A percentile compares a stretch with the other conserved stretches of the same genome.
phyloP scores from a whole-genome alignment of 768 basidiomycete species.

The Auriscalpium orientale region DNA sequence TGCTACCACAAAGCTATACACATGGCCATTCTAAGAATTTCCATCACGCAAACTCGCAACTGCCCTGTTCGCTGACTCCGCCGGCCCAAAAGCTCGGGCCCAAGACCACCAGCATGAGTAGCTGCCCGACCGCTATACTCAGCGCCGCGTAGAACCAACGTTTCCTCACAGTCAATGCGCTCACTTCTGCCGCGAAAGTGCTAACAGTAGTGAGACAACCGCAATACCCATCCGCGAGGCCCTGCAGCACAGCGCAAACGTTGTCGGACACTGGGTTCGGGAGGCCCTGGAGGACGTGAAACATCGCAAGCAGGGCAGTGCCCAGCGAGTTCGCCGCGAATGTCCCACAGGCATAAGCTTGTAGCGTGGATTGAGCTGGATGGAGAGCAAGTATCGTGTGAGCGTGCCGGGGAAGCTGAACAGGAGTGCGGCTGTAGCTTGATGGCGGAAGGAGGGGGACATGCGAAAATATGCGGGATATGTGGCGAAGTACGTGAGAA shows the following conservation, averaged over 20 bases:
- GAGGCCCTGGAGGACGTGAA: slow-evolving; percentile 63
- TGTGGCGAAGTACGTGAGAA: slow-evolving; percentile 66
- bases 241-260: slow-evolving; percentile 71
- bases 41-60: slow-evolving; percentile 39
- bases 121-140: slow-evolving; percentile 44
- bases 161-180: slow-evolving; percentile 45
- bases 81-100: slow-evolving; percentile 58
- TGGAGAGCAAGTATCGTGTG: slow-evolving; percentile 72
- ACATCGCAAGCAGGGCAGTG: slow-evolving; percentile 73
- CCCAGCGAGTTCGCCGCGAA: slow-evolving; percentile 68
- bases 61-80: slow-evolving; percentile 34
- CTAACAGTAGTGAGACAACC: slow-evolving; percentile 92
- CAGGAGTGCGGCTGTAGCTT: slow-evolving; percentile 80
- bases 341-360: slow-evolving; percentile 66
- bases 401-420: slow-evolving; percentile 88
- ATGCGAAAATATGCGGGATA: slow-evolving; percentile 76
- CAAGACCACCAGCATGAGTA: slow-evolving; percentile 62
- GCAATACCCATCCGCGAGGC: slow-evolving; percentile 86
- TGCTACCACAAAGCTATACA: too few relatives aligned
- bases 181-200: slow-evolving; percentile 82
- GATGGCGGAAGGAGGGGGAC: slow-evolving; percentile 58
- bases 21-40: not conserved
- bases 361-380: slow-evolving; percentile 57
- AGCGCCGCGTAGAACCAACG: slow-evolving; percentile 52
- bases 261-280: slow-evolving; percentile 35